phyloP scores from a whole-genome alignment of 140 eudicot genomes.

The Oenanthe javanica region DNA sequence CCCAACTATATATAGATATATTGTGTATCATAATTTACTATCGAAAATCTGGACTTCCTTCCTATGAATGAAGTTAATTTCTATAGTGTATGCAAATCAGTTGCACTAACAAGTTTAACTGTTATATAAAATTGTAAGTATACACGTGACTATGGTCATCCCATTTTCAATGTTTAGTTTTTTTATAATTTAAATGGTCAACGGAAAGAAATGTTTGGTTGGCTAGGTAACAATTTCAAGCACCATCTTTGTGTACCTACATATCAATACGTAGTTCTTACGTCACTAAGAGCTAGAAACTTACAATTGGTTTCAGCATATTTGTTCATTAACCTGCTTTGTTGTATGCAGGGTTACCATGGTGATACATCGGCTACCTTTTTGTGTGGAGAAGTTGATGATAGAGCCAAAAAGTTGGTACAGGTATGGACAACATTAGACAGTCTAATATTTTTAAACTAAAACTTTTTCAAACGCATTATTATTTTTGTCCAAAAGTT shows the following conservation, averaged over 20 bases:
- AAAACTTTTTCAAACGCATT: neutral
- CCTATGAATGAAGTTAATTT: neutral
- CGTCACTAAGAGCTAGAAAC: too few species aligned
- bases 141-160: neutral
- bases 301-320: neutral
- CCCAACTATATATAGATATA: neutral
- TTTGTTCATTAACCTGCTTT: constrained; percentile 11
- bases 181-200: neutral
- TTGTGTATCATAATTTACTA: neutral
- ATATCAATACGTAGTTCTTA: neutral
- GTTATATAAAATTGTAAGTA: neutral
- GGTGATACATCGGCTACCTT: constrained; percentile 94
- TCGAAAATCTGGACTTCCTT: neutral
- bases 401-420: constrained; percentile 70
- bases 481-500: neutral
- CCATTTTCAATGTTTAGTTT: too few species aligned
- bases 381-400: constrained; percentile 80
- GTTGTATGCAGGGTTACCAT: constrained; percentile 70
- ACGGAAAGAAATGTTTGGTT: neutral
- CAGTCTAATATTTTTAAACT: neutral
- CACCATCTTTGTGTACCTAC: neutral
- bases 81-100: neutral
- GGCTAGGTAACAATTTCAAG: neutral
- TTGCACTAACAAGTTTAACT: neutral
- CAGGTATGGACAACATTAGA: constrained; percentile 33